Evolutionary conservation across 2,329 filamentous ascomycete species (phyloP).

Genomic region (Orbilia ellipsospora): DNA sequence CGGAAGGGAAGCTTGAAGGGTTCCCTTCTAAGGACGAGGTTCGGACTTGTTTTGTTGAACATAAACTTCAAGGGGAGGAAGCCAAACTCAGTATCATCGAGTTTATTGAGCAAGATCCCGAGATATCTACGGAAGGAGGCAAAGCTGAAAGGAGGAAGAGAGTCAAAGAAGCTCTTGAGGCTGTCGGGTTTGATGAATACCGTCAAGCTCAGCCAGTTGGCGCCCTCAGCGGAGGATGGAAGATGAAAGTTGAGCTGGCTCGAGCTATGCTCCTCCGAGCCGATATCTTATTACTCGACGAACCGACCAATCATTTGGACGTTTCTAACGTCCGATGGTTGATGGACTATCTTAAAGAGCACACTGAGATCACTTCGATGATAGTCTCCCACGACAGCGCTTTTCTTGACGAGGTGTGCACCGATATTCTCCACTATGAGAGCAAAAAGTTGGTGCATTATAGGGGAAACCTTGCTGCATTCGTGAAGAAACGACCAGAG

Average conservation of each 20-base stretch:
- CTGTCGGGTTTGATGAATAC: conserved; percentile 95
- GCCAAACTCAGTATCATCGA: conserved; percentile 95
- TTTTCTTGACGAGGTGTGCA: conserved; percentile 96
- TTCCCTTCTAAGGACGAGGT: conserved; percentile 93
- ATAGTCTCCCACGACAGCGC: conserved; percentile 99
- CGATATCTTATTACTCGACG: conserved; percentile 95
- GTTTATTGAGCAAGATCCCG: conserved; percentile 77
- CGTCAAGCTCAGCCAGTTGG: conserved; percentile 90
- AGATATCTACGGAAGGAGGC: conserved; percentile 55
- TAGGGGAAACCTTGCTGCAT: conserved; percentile 82
- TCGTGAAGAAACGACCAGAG: conserved; percentile 90
- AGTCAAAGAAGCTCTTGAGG: conserved; percentile 83
- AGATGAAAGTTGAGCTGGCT: conserved; percentile 98
- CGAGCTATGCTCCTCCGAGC: conserved; percentile 96
- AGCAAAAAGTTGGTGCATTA: conserved; percentile 92
- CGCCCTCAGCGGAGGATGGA: conserved; percentile 97
- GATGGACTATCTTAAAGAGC: conserved; percentile 92
- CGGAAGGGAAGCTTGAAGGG: conserved; percentile 93
- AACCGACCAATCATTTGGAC: conserved; percentile 98
- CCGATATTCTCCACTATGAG: conserved; percentile 99
- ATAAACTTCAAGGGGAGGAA: conserved; percentile 95
- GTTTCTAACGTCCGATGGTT: conserved; percentile 96
- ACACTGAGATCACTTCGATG: conserved; percentile 94
- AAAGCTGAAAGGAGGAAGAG: conserved; percentile 69
- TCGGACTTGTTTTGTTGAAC: conserved; percentile 96